Evolutionary conservation across 2,329 filamentous ascomycete species (phyloP).

Genomic region (Xylaria sp.): DNA sequence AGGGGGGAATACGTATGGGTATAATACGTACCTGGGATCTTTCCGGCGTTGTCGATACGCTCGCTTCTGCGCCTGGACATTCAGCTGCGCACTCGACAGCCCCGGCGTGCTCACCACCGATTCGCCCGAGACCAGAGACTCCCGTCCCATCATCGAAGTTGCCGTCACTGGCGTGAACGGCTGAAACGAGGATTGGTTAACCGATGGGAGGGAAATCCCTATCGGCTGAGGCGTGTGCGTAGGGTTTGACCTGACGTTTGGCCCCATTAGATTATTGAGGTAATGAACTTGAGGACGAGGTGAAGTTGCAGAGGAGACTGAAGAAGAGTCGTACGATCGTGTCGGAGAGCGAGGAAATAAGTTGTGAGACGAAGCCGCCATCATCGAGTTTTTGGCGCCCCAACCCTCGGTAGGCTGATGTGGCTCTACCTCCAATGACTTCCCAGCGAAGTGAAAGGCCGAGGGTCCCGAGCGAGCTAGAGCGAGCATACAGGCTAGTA

Average conservation of each 20-base stretch:
- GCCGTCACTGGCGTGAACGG: slow-evolving; percentile 63
- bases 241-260: slow-evolving; percentile 61
- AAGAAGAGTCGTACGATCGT: slow-evolving; percentile 71
- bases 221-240: slow-evolving; percentile 63
- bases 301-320: slow-evolving; percentile 70
- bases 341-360: slow-evolving; percentile 69
- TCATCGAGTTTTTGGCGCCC: slow-evolving; percentile 52
- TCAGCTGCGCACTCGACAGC: slow-evolving; percentile 53
- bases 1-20: neutral
- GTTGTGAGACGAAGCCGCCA: slow-evolving; percentile 67
- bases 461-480: slow-evolving; percentile 52
- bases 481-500: slow-evolving; percentile 52
- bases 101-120: slow-evolving; percentile 66
- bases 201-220: slow-evolving; percentile 61
- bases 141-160: slow-evolving; percentile 64
- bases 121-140: slow-evolving; percentile 68
- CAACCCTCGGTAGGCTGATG: slow-evolving; percentile 50
- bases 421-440: slow-evolving; percentile 51
- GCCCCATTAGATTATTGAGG: slow-evolving; percentile 62
- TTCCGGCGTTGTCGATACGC: slow-evolving; percentile 95
- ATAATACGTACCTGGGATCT: slow-evolving; percentile 72
- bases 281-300: slow-evolving; percentile 65
- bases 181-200: slow-evolving; percentile 59
- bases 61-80: slow-evolving; percentile 81
- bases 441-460: slow-evolving; percentile 52